These are phyloP conservation scores for Flaveria linearis DNA, from an alignment of 129 eudicot genomes.

Conservation along the genomic window DNA sequence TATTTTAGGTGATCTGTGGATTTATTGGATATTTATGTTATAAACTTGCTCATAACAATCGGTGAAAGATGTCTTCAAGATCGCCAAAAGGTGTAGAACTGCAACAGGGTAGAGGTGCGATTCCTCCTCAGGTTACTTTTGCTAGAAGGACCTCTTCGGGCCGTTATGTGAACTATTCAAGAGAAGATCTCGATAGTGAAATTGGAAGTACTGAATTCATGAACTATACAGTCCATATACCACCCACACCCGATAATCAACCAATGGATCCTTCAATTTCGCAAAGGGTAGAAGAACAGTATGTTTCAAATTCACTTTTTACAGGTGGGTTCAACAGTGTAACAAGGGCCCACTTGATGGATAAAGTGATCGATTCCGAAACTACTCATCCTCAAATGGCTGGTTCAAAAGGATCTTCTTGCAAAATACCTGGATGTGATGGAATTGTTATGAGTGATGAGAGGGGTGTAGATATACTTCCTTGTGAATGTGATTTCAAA, in stretches of 20 bases:
- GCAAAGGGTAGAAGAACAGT: slow-evolving; percentile 62
- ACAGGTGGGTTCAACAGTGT: slow-evolving; percentile 71
- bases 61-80: slow-evolving; percentile 40
- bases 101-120: slow-evolving; percentile 36
- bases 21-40: slow-evolving; percentile 22
- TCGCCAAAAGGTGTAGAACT: slow-evolving; percentile 36
- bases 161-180: slow-evolving; percentile 41
- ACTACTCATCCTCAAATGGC: slow-evolving; percentile 70
- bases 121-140: slow-evolving; percentile 52
- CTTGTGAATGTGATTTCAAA: slow-evolving; percentile 72
- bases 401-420: slow-evolving; percentile 62
- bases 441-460: slow-evolving; percentile 67
- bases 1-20: slow-evolving; percentile 31
- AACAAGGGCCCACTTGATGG: slow-evolving; percentile 68
- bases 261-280: slow-evolving; percentile 63
- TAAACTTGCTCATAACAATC: background rate
- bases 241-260: slow-evolving; percentile 65
- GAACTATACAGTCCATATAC: slow-evolving; percentile 52
- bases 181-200: slow-evolving; percentile 63
- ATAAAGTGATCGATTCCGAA: slow-evolving; percentile 62
- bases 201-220: slow-evolving; percentile 37
- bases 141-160: slow-evolving; percentile 55
- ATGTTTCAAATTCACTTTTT: slow-evolving; percentile 58
- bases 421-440: slow-evolving; percentile 61
- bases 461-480: slow-evolving; percentile 57